Conservation (phyloP, 352 stramenopile genomes). For the Ophiocytium majus region DNA sequence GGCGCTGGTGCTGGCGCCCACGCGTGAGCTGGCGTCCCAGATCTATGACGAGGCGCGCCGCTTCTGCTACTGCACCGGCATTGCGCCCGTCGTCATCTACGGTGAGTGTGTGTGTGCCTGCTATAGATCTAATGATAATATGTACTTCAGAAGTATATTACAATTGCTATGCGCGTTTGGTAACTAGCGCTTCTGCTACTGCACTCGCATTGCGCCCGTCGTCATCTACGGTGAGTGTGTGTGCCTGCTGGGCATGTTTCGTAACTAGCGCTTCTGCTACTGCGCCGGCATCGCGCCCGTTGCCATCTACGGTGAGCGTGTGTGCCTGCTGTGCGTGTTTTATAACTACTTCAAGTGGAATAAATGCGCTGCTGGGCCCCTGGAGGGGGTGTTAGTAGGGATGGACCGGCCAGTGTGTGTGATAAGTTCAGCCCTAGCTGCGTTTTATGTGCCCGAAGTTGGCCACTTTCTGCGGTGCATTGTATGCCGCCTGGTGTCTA, state of each 20-base stretch:
- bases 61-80: conserved; percentile 92
- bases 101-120: conserved; percentile 71
- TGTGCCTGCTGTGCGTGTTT: not conserved
- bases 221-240: conserved; percentile 33
- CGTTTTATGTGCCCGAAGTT: no score
- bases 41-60: conserved; percentile 92
- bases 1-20: conserved; percentile 86
- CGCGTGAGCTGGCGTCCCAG: conserved; percentile 87
- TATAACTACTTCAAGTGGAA: no score
- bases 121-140: no score
- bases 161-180: no score
- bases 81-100: conserved; percentile 89
- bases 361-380: no score
- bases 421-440: no score
- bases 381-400: no score
- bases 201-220: no score
- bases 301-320: conserved; percentile 85
- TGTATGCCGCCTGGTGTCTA: no score
- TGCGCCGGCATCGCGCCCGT: conserved; percentile 87
- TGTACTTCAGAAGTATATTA: no score
- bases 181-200: not conserved
- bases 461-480: no score
- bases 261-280: conserved; percentile 93
- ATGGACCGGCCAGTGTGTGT: no score
- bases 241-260: conserved; percentile 68